Conservation (phyloP, 106 monocot species). For the Dioscorea alata region DNA sequence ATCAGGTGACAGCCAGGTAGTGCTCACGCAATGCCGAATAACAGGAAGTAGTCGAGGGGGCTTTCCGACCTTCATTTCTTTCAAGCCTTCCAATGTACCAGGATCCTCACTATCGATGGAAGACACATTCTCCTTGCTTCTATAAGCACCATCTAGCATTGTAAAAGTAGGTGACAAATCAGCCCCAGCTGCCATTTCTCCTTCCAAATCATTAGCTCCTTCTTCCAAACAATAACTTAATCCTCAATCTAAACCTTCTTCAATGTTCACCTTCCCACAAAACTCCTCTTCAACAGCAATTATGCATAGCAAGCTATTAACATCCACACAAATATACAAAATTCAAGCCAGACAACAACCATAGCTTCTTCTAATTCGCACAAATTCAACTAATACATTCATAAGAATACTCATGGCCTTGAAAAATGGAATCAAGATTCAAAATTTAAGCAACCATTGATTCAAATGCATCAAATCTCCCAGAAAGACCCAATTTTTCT, state of each 20-base stretch:
- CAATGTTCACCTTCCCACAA: neutral
- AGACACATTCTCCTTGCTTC: slow-evolving; percentile 1
- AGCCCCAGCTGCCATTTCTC: slow-evolving; percentile 1
- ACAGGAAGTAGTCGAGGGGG: slow-evolving; percentile 10
- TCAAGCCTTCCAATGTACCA: neutral
- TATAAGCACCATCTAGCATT: slow-evolving; percentile 3
- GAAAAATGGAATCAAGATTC: neutral
- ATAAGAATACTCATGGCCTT: neutral
- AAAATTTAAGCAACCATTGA: neutral
- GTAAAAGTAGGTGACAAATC: slow-evolving; percentile 8
- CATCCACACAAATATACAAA: neutral
- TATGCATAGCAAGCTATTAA: neutral
- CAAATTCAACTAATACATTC: neutral
- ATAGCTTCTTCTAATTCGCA: neutral
- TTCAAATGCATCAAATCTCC: neutral
- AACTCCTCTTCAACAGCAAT: neutral
- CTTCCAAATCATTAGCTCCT: neutral
- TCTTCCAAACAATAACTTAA: neutral
- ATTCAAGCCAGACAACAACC: neutral
- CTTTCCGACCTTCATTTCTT: neutral
- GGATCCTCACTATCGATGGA: slow-evolving; percentile 5
- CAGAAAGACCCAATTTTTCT: neutral
- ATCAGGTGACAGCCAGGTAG: neutral
- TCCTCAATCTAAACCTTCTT: neutral
- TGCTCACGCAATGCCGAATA: slow-evolving; percentile 10